A percentile compares a stretch with the other conserved stretches of the same genome.
phyloP scores from a whole-genome alignment of 306 rosid genomes.

The Boehmeria nivea region DNA sequence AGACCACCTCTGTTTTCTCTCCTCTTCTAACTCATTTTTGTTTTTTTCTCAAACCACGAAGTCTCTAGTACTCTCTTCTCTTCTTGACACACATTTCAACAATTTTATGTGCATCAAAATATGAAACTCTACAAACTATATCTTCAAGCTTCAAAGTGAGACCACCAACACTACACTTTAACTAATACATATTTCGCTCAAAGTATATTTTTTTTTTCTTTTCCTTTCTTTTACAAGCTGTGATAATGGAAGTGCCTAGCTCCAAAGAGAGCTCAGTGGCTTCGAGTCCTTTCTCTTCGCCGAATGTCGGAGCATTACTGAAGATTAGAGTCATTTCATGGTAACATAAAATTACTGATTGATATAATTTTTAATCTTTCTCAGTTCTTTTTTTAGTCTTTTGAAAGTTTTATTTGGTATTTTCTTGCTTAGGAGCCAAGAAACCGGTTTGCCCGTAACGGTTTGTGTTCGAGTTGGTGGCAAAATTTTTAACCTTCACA shows the following conservation, averaged over 20 bases:
- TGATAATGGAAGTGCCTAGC: conserved; percentile 49
- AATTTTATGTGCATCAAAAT: no score
- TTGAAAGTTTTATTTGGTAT: no score
- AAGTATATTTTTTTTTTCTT: no score
- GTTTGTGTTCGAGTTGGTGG: conserved; percentile 50
- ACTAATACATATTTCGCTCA: background rate
- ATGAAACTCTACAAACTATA: no score
- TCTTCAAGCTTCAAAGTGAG: no score
- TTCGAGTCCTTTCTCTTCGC: conserved; percentile 76
- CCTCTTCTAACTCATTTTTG: conserved; percentile 11
- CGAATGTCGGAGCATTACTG: conserved; percentile 71
- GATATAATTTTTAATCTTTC: background rate
- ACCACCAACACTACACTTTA: no score
- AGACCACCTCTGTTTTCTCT: conserved; percentile 33
- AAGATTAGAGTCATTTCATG: conserved; percentile 81
- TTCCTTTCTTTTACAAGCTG: conserved; percentile 15
- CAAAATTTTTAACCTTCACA: conserved; percentile 64
- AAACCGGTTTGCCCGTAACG: conserved; percentile 79
- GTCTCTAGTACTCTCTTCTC: conserved; percentile 8
- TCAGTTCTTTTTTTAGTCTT: conserved; percentile 14
- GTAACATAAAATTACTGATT: conserved; percentile 22
- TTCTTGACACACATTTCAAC: no score
- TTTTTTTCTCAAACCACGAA: conserved; percentile 24
- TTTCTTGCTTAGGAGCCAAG: conserved; percentile 81
- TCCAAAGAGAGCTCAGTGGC: conserved; percentile 45